Base-by-base conservation (phyloP, 768 basidiomycete genomes). In the Tylopilus felleus region DNA sequence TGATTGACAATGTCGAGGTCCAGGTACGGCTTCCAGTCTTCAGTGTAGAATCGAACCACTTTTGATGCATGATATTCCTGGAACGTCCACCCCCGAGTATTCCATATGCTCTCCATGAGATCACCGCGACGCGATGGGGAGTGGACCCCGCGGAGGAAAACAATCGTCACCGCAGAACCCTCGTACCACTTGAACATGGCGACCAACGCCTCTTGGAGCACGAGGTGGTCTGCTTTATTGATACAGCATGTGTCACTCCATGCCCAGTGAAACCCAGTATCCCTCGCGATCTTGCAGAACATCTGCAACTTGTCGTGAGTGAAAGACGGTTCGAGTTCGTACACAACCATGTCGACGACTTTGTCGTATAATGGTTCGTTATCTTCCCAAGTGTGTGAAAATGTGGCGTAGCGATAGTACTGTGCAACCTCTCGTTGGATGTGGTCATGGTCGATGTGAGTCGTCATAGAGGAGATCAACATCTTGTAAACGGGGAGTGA, bases 381-480 rank as follows among this genome's bases (percentile, higher is more conserved):
- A 0, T 33, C 40, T 25, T 51, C 49, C 49, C 49, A 51, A 1
- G 21, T 42, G 17, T 51, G 49, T 9, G 49, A 51, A 33, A 51
- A 19, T 16, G 21, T 56, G 8, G 38, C 53, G 14, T 52, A 52
- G 16, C 41, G 51, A 25, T 44, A 56, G 27, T 50, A 55, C 1
- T 29, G 10, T 2, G 4, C 22, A 0, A 60, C 60, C 0, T 56
- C 33, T 4, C 25, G 25, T 4, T 51, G 12, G 2, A 60, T 60
- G 4, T 14, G 54, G 21, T 19, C 7, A 3, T 17, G 21, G 13
- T 60, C 52, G 19, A 54, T 47, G 6, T n/a, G 21, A 10, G 45
- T 51, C 1, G 52, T 56, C 44, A 23, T 51, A 13, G 61, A 59
- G 1, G 57, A 62, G 19, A 56, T 10, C 9, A 59, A 19, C 35